phyloP scores from a whole-genome alignment of 805 yeast species.

The Candida quercuum region DNA sequence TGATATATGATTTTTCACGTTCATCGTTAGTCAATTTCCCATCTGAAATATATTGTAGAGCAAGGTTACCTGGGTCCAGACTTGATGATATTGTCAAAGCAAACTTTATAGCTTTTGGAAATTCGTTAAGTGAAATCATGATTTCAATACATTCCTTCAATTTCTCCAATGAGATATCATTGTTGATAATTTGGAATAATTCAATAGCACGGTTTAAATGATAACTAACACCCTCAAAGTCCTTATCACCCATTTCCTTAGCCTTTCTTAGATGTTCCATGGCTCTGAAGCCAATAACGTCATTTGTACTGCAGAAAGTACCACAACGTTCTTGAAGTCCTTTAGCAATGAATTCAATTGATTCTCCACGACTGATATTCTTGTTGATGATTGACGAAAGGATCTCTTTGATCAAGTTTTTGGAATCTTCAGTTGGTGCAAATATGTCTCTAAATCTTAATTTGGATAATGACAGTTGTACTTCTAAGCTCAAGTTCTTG shows the following conservation, averaged over 20 bases:
- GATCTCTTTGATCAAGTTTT: conserved; percentile 71
- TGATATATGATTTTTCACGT: conserved; percentile 43
- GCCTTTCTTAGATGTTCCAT: conserved; percentile 88
- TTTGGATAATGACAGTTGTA: conserved; percentile 61
- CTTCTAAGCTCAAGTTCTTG: conserved; percentile 59
- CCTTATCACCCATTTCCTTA: conserved; percentile 64
- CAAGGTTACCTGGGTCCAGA: conserved; percentile 55
- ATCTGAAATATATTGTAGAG: conserved; percentile 51
- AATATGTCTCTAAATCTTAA: conserved; percentile 73
- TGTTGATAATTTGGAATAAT: conserved; percentile 74
- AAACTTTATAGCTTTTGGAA: conserved; percentile 81
- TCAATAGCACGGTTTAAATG: conserved; percentile 67
- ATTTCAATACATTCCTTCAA: conserved; percentile 75
- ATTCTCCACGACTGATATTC: conserved; percentile 85
- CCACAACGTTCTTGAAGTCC: conserved; percentile 91
- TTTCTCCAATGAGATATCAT: conserved; percentile 70
- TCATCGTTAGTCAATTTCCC: conserved; percentile 46
- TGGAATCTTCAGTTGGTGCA: conserved; percentile 53
- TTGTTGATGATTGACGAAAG: conserved; percentile 85
- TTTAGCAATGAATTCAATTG: conserved; percentile 84
- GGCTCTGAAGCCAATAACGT: conserved; percentile 90
- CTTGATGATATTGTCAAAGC: conserved; percentile 71
- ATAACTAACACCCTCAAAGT: conserved; percentile 64
- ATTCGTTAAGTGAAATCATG: conserved; percentile 72
- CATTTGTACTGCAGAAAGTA: conserved; percentile 89